phyloP scores from a whole-genome alignment of 306 rosid species.

The Urtica urens region DNA sequence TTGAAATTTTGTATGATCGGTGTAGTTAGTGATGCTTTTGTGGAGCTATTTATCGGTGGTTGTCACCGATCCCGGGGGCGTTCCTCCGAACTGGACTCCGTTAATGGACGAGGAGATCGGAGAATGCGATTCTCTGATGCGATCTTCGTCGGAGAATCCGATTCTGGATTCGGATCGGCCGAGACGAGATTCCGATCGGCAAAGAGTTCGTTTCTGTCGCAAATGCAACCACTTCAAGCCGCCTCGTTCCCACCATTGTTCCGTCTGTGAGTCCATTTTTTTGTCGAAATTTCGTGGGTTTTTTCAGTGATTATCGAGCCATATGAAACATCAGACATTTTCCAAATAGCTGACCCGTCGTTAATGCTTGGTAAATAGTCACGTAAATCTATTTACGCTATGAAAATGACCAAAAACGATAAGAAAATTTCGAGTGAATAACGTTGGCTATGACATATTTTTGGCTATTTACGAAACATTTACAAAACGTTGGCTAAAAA shows the following conservation, averaged over 20 bases:
- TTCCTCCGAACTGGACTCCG: constrained; percentile 64
- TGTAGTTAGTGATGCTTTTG: constrained; percentile 70
- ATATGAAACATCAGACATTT: too few relatives aligned
- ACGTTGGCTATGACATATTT: too few relatives aligned
- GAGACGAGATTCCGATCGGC: constrained; percentile 20
- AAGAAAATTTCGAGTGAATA: too few relatives aligned
- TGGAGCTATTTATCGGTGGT: constrained; percentile 73
- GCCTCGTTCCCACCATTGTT: constrained; percentile 75
- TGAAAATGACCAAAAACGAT: too few relatives aligned
- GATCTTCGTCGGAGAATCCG: constrained; percentile 22
- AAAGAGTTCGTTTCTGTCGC: constrained; percentile 45
- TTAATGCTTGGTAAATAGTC: too few relatives aligned
- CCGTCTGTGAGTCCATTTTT: constrained; percentile 51
- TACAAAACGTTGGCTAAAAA: too few relatives aligned
- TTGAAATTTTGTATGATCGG: too few relatives aligned
- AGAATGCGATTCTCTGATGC: constrained; percentile 34
- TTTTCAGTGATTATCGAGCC: neutral
- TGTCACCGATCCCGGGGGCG: constrained; percentile 54
- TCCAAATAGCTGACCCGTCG: too few relatives aligned
- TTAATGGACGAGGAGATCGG: constrained; percentile 41
- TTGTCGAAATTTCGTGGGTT: neutral
- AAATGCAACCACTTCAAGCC: constrained; percentile 74
- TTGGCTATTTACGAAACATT: too few relatives aligned
- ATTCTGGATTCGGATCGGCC: constrained; percentile 14
- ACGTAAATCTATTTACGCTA: too few relatives aligned